Base-by-base conservation (phyloP, 2,329 filamentous ascomycete genomes). In the Penicillium sp. region DNA sequence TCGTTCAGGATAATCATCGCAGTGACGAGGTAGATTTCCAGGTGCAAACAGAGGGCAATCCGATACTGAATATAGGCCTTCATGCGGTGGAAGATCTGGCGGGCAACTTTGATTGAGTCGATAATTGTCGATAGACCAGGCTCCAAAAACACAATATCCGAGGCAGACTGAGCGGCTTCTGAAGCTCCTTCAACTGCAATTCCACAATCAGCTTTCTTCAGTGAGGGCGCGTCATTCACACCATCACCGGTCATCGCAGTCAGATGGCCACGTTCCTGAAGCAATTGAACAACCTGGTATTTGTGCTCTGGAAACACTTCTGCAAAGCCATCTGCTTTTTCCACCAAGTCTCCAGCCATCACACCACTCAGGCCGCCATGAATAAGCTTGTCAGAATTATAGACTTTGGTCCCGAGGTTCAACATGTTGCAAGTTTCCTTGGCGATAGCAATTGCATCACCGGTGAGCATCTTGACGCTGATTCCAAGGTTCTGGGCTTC, bases 401-500 rank as follows among this genome's bases (percentile, higher is more conserved):
- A 88, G 52, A 89, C 85, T 74, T 88, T 88, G 57, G 85, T 88
- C 49, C 85, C 85, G 46, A 88, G 78, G 50, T 84, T 83, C 59
- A 88, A 76, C 83, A 88, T 88, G 72, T 87, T 87, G 77, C 85
- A 88, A 51, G 85, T 88, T 72, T 89, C 85, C 72, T 88, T 88
- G 43, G 85, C 85, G 59, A 88, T 89, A 54, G 85, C 85, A 60
- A 88, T 84, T 50, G 85, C 85, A 66, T 88, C 85, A 75, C 85
- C 85, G 66, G 85, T 89, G 66, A 88, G 76, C 85, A 88, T 88
- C 76, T 88, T 88, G 53, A 89, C 85, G 51, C 81, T 83, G 27
- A 89, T 84, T 70, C 85, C 85, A 42, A 88, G 80, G 61, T 84
- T 80, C 65, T 86, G 83, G 48, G 85, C 84, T 73, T 88, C 85